Conservation (phyloP, 2,329 filamentous ascomycete species). For the Akanthomyces dipterigenus region DNA sequence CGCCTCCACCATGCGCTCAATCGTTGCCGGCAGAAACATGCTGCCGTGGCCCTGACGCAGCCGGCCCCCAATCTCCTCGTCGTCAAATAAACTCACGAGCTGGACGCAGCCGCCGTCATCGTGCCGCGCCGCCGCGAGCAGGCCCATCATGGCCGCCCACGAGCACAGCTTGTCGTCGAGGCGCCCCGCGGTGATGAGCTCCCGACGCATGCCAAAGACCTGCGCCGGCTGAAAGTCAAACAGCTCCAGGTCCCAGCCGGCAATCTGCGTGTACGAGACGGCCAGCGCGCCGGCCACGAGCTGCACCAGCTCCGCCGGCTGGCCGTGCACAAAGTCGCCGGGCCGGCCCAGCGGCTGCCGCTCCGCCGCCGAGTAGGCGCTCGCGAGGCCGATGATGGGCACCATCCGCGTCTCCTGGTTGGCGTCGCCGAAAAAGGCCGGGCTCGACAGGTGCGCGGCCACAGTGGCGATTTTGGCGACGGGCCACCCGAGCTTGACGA, state of each 20-base stretch:
- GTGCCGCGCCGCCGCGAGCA: slow-evolving; percentile 63
- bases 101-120: slow-evolving; percentile 65
- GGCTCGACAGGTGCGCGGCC: slow-evolving; percentile 59
- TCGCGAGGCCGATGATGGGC: slow-evolving; percentile 88
- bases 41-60: slow-evolving; percentile 83
- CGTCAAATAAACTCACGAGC: slow-evolving; percentile 88
- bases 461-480: slow-evolving; percentile 89
- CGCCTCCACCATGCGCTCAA: slow-evolving; percentile 74
- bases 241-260: slow-evolving; percentile 96
- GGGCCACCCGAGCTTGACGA: slow-evolving; percentile 91
- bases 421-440: slow-evolving; percentile 61
- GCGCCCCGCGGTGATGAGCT: slow-evolving; percentile 89
- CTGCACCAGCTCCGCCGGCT: slow-evolving; percentile 78
- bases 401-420: slow-evolving; percentile 92
- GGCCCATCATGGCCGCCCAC: slow-evolving; percentile 79
- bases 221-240: slow-evolving; percentile 84
- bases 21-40: slow-evolving; percentile 76
- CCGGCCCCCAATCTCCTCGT: slow-evolving; percentile 90
- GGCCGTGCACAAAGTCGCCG: slow-evolving; percentile 71
- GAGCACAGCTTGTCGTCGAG: slow-evolving; percentile 98
- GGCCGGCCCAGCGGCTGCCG: slow-evolving; percentile 45
- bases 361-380: slow-evolving; percentile 43
- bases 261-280: slow-evolving; percentile 67
- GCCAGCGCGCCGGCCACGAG: slow-evolving; percentile 72
- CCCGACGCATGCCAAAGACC: slow-evolving; percentile 77